These are phyloP conservation scores for Penicillium coprophilum DNA, from an alignment of 495 filamentous ascomycete species.

Conservation along the genomic window DNA sequence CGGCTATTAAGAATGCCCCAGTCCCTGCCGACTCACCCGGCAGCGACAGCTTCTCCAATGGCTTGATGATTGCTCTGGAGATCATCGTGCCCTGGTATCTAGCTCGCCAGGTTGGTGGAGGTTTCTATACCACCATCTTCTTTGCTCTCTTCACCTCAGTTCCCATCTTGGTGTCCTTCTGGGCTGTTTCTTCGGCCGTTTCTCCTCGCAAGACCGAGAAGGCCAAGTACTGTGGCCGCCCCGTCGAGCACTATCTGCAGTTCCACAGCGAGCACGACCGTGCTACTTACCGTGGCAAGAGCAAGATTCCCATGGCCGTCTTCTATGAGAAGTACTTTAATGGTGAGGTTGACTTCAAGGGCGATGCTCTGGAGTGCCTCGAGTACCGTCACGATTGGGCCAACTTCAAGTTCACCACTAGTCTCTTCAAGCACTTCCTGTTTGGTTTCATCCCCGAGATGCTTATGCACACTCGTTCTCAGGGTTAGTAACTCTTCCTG, in stretches of 20 bases:
- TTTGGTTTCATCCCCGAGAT: slow-evolving; percentile 68
- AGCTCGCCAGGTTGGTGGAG: slow-evolving; percentile 53
- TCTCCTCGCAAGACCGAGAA: slow-evolving; percentile 64
- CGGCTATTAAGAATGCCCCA: slow-evolving; percentile 63
- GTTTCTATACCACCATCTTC: slow-evolving; percentile 58
- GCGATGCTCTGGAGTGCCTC: slow-evolving; percentile 72
- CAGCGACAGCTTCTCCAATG: slow-evolving; percentile 58
- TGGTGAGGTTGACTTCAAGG: slow-evolving; percentile 82
- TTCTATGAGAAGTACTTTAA: slow-evolving; percentile 92
- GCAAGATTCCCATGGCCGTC: slow-evolving; percentile 81
- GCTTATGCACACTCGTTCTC: slow-evolving; percentile 66
- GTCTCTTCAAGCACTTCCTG: slow-evolving; percentile 65
- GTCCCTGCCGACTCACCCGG: slow-evolving; percentile 63
- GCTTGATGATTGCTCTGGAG: slow-evolving; percentile 52
- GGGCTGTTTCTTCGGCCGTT: slow-evolving; percentile 55
- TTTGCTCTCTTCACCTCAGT: slow-evolving; percentile 57
- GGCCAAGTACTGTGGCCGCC: slow-evolving; percentile 64
- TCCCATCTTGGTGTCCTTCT: slow-evolving; percentile 58
- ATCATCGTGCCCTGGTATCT: slow-evolving; percentile 53
- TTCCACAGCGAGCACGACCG: slow-evolving; percentile 76
- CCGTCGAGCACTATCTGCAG: slow-evolving; percentile 79
- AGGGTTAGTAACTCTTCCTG: slow-evolving; percentile 46
- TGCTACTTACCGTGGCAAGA: slow-evolving; percentile 70
- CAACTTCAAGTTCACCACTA: slow-evolving; percentile 66
- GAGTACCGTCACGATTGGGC: slow-evolving; percentile 90